Evolutionary conservation across 768 basidiomycete species (phyloP), one percentile per base, ranked within the genome.

Genomic region (Boletus coccyginus): DNA sequence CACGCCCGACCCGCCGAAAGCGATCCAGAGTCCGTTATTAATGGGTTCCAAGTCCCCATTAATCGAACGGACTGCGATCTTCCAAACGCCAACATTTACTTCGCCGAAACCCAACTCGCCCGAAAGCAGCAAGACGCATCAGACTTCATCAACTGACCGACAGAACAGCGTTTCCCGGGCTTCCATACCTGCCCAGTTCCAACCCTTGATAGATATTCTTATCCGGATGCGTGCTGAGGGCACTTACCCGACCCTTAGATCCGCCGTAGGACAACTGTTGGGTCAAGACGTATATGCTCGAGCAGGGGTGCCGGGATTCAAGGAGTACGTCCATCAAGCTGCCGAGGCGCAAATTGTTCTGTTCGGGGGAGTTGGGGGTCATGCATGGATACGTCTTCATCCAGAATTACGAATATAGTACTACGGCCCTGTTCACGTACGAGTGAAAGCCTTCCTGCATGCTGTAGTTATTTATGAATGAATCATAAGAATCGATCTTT

Each of bases 261-360:
- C 77, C 27, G n/a, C 45, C 1, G 54, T 83, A 11, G 76, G 73
- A 11, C 38, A 64, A 29, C 61, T 66, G 32, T 58, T 84, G 12
- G 35, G 68, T 64, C 49, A 62, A 58, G 32, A 41, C 2, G 64
- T 74, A 3, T 81, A 80, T 50, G 61, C 65, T 62, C 63, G 64
- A 35, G 79, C 76, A 11, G 76, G 78, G 2, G 77, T 75, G 6
- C 31, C 70, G 7, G 74, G 64, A 27, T 80, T 82, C 58, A 67
- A 67, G 17, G 72, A 77, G 41, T 83, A 82, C 58, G 50, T 70
- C 13, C 59, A 57, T 10, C 56, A 74, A 52, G 81, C 81, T 13
- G 66, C 69, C 39, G 65, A 74, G 53, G 67, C 59, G 14, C 74
- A 70, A 24, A 68, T 82, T 32, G 60, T 81, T 50, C 70, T 73